A percentile compares a stretch with the other conserved stretches of the same genome.
Conservation (phyloP, 2,329 filamentous ascomycete species). For the Aspergillus sp. region DNA sequence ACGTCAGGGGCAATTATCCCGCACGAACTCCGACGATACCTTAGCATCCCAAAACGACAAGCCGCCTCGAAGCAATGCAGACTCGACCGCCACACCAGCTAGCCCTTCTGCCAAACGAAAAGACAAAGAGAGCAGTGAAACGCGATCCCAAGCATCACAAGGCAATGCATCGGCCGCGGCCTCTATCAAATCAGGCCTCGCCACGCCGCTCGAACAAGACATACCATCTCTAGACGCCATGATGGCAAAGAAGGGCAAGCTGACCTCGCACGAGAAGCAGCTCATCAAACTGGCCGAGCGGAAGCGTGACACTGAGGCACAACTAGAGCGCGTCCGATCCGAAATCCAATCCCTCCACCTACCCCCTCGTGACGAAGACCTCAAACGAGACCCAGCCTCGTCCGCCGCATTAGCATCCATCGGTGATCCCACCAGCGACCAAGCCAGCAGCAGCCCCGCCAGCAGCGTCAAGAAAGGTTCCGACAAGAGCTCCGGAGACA, state of each 20-base stretch:
- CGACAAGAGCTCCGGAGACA: not conserved
- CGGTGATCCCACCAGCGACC: constrained; percentile 19
- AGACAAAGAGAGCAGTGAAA: constrained; percentile 8
- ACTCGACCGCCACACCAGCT: not conserved
- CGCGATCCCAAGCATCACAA: constrained; percentile 9
- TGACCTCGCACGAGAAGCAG: constrained; percentile 42
- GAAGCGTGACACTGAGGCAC: constrained; percentile 39
- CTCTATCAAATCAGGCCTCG: constrained; percentile 19
- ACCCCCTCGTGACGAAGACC: constrained; percentile 1
- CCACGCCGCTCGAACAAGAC: constrained; percentile 15
- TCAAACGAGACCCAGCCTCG: constrained; percentile 13
- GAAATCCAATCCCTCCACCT: constrained; percentile 33
- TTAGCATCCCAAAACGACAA: not conserved
- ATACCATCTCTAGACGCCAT: constrained; percentile 25
- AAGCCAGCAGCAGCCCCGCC: constrained; percentile 17
- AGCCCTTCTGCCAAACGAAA: not conserved
- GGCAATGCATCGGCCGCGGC: constrained; percentile 20
- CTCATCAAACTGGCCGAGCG: constrained; percentile 43
- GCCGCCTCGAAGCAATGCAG: not conserved
- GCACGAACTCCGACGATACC: not conserved
- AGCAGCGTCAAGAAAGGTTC: constrained; percentile 8
- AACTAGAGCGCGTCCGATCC: constrained; percentile 35
- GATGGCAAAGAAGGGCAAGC: constrained; percentile 30
- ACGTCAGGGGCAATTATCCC: constrained; percentile 17
- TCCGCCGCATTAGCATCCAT: constrained; percentile 11